Percentiles rank a stretch among this genome's conserved stretches.
Evolutionary conservation across 208 protist species (phyloP).

Genomic region (Crithidia fasciculata): DNA sequence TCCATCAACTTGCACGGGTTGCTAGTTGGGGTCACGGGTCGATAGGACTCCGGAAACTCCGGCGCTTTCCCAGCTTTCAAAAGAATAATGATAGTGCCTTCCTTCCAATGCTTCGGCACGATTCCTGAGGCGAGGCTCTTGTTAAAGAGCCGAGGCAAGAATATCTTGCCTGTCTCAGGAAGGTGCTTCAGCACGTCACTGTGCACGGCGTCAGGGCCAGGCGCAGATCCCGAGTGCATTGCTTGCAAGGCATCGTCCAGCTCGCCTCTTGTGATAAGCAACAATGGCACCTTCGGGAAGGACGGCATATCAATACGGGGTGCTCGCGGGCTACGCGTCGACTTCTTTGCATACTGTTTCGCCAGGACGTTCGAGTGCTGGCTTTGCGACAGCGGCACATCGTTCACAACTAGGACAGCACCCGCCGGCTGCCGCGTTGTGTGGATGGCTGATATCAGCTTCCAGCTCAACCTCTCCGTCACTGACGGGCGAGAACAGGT

Average conservation of each 20-base stretch:
- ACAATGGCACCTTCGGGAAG: not conserved
- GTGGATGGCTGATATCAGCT: not conserved
- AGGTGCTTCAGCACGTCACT: not conserved
- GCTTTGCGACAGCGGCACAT: not conserved
- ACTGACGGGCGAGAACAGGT: not conserved
- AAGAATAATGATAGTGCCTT: conserved; percentile 19
- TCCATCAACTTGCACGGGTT: conserved; percentile 28
- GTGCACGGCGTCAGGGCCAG: not conserved
- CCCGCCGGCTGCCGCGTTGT: not conserved
- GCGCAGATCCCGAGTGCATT: not conserved
- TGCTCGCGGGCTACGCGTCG: too few species aligned
- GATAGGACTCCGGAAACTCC: conserved; percentile 9
- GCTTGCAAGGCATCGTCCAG: not conserved
- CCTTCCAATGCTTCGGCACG: conserved; percentile 20
- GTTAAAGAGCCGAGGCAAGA: conserved; percentile 22
- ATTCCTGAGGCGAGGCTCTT: conserved; percentile 1
- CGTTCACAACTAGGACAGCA: not conserved
- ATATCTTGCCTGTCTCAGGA: not conserved
- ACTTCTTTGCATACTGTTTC: not conserved
- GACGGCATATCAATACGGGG: not conserved
- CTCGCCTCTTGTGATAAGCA: not conserved
- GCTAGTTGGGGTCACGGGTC: conserved; percentile 23
- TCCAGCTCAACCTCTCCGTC: not conserved
- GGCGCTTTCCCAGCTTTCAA: conserved; percentile 24
- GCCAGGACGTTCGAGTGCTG: not conserved